Evolutionary conservation across 352 stramenopile species (phyloP).

Genomic region (Phytopythium vexans): DNA sequence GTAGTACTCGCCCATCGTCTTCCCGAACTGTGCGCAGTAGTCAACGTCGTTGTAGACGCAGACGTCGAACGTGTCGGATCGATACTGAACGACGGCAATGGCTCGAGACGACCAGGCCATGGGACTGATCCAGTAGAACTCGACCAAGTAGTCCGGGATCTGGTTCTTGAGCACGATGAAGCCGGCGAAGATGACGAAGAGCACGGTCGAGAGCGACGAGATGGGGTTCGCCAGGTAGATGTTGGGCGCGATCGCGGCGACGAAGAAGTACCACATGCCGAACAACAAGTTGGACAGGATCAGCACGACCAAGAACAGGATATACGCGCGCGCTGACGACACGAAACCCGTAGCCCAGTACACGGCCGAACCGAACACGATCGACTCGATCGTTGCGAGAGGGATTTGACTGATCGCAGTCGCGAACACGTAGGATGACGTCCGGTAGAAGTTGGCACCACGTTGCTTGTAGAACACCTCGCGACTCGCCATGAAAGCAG

Average conservation of each 20-base stretch:
- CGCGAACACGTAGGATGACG: slow-evolving; percentile 66
- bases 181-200: slow-evolving; percentile 45
- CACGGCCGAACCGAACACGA: slow-evolving; percentile 67
- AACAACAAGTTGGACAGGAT: slow-evolving; percentile 31
- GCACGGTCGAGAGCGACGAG: slow-evolving; percentile 21
- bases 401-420: slow-evolving; percentile 21
- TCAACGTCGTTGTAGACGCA: slow-evolving; percentile 33
- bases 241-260: slow-evolving; percentile 25
- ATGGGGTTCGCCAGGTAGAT: slow-evolving; percentile 33
- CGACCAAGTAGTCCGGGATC: slow-evolving; percentile 43
- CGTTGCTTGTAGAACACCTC: too few relatives aligned
- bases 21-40: slow-evolving; percentile 23
- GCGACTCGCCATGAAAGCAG: slow-evolving; percentile 60
- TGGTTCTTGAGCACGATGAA: slow-evolving; percentile 67
- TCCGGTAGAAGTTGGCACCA: slow-evolving; percentile 76
- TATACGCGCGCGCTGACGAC: slow-evolving; percentile 11
- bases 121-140: slow-evolving; percentile 61
- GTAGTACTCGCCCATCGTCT: slow-evolving; percentile 36
- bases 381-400: slow-evolving; percentile 34
- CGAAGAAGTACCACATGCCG: slow-evolving; percentile 27
- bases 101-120: slow-evolving; percentile 41
- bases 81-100: slow-evolving; percentile 40
- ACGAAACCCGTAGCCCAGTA: slow-evolving; percentile 73
- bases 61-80: slow-evolving; percentile 19
- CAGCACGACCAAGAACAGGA: slow-evolving; percentile 31